Evolutionary conservation across 805 yeast genomes (phyloP).

Genomic region (Ogataea thermomethanolica): DNA sequence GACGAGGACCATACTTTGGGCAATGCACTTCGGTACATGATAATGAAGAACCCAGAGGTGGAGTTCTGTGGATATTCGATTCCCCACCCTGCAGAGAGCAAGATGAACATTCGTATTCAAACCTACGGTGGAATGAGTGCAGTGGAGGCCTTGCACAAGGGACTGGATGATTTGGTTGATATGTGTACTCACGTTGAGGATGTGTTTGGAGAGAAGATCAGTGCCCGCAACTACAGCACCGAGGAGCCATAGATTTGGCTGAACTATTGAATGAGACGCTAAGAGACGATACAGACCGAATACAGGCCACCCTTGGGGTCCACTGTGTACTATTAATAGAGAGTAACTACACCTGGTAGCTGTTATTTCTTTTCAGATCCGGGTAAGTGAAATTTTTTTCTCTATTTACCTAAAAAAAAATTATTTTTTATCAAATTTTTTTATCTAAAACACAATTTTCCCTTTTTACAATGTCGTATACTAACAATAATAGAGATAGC

Average conservation of each 20-base stretch:
- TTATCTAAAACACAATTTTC: conserved; percentile 3
- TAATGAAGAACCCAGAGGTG: conserved; percentile 96
- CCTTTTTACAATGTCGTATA: conserved; percentile 9
- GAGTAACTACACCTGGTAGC: not conserved
- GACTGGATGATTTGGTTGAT: conserved; percentile 78
- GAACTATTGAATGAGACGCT: too few species aligned
- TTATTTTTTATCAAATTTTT: conserved; percentile 7
- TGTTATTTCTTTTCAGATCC: conserved; percentile 1
- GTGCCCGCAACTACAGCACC: conserved; percentile 49
- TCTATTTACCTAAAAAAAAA: not conserved
- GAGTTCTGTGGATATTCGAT: conserved; percentile 98
- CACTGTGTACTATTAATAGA: conserved; percentile 2
- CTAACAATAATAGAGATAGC: conserved; percentile 34
- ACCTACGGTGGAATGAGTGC: conserved; percentile 87
- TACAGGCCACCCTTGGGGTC: not conserved
- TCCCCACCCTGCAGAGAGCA: conserved; percentile 95
- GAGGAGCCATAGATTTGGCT: conserved; percentile 41
- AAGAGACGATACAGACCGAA: not conserved
- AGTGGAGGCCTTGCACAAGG: conserved; percentile 87
- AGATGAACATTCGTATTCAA: conserved; percentile 87
- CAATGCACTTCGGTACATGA: conserved; percentile 86
- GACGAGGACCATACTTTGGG: conserved; percentile 98
- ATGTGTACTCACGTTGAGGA: conserved; percentile 82
- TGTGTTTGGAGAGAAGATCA: conserved; percentile 66
- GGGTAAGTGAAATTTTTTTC: conserved; percentile 10